phyloP scores from a whole-genome alignment of 495 filamentous ascomycete genomes.

The Hyphodiscus hymeniophilus region DNA sequence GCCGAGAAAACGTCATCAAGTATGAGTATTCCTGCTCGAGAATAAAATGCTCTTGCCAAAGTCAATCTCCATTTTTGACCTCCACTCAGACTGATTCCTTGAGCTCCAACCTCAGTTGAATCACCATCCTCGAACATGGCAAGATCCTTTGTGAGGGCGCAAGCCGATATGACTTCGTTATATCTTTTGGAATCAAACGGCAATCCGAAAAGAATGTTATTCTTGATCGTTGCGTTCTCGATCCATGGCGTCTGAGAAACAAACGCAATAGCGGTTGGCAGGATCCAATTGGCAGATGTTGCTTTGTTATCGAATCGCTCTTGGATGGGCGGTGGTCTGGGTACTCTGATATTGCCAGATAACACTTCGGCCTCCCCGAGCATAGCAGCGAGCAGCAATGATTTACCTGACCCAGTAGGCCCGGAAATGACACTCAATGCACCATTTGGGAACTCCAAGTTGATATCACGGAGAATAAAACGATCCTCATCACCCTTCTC shows the following conservation, averaged over 20 bases:
- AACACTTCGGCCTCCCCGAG: conserved; percentile 48
- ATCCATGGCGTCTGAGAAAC: conserved; percentile 50
- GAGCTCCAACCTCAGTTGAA: conserved; percentile 60
- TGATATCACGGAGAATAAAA: conserved; percentile 19
- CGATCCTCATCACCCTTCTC: neutral
- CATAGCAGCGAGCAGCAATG: conserved; percentile 44
- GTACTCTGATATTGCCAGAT: conserved; percentile 37
- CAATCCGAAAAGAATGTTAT: conserved; percentile 51
- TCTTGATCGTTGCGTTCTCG: conserved; percentile 40
- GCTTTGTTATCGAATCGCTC: conserved; percentile 37
- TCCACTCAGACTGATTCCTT: conserved; percentile 61
- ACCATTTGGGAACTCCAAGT: conserved; percentile 17
- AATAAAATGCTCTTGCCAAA: conserved; percentile 65
- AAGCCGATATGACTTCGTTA: conserved; percentile 50
- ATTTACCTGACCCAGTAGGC: conserved; percentile 51
- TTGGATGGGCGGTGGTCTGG: conserved; percentile 24
- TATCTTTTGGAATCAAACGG: conserved; percentile 39
- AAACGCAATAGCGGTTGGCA: conserved; percentile 35
- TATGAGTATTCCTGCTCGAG: conserved; percentile 51
- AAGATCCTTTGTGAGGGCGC: conserved; percentile 56
- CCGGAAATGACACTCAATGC: conserved; percentile 32
- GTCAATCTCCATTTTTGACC: conserved; percentile 64
- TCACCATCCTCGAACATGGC: conserved; percentile 57
- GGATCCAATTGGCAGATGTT: conserved; percentile 41
- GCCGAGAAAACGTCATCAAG: conserved; percentile 67